These are phyloP conservation scores for Miscanthus sacchariflorus DNA, from an alignment of 202 grass and related monocot species.

Conservation along the genomic window DNA sequence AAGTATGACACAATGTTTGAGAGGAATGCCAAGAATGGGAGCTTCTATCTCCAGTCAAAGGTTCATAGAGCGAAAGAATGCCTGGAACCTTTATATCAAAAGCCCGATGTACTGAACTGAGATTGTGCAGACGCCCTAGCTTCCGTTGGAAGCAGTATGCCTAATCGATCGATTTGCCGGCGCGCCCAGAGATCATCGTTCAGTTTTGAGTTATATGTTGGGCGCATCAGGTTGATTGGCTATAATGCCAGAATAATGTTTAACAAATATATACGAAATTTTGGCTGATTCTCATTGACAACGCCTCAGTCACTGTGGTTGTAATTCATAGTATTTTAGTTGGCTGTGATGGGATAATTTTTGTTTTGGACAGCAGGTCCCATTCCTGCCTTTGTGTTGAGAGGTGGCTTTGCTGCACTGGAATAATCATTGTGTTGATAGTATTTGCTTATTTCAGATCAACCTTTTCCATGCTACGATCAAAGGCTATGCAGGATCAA, in stretches of 20 bases:
- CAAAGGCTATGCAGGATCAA: neutral
- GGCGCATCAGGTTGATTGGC: slow-evolving; percentile 37
- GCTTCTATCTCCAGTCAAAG: slow-evolving; percentile 97
- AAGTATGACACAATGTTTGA: slow-evolving; percentile 88
- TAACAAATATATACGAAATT: neutral
- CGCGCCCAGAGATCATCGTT: neutral
- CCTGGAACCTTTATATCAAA: slow-evolving; percentile 64
- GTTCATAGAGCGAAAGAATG: slow-evolving; percentile 95
- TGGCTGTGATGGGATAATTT: slow-evolving; percentile 3
- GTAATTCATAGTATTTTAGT: neutral
- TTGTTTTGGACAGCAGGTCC: neutral
- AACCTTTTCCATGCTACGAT: neutral
- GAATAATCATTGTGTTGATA: neutral
- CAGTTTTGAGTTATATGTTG: slow-evolving; percentile 10
- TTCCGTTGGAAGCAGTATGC: neutral
- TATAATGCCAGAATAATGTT: slow-evolving; percentile 48
- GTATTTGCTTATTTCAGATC: neutral
- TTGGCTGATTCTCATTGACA: neutral
- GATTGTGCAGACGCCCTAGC: neutral
- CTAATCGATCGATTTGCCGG: neutral
- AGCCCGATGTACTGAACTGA: slow-evolving; percentile 53
- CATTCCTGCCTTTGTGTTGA: neutral
- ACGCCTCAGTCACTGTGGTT: neutral
- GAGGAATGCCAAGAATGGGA: slow-evolving; percentile 90
- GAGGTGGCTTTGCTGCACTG: neutral